These are phyloP conservation scores for Cystobasidium sp. DNA, from an alignment of 1,284 basidiomycete species.

Conservation along the genomic window DNA sequence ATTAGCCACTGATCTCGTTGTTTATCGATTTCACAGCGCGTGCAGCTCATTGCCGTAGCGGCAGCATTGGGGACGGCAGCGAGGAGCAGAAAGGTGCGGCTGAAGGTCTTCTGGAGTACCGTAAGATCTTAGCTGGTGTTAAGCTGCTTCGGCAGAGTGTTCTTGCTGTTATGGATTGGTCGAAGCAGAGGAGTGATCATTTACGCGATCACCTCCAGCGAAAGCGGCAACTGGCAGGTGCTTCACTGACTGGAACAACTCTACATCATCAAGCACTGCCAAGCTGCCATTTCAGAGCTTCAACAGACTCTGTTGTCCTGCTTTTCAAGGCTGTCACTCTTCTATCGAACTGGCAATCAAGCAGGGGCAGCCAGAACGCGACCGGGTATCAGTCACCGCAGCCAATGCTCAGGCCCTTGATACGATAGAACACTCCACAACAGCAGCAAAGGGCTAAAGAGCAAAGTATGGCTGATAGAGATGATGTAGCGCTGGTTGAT, in stretches of 20 bases:
- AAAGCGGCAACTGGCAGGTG: neutral
- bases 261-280: neutral
- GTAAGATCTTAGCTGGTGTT: neutral
- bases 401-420: too few relatives aligned
- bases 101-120: too few relatives aligned
- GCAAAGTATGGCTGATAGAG: constrained; percentile 19
- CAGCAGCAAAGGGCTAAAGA: neutral
- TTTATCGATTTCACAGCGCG: constrained; percentile 1
- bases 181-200: too few relatives aligned
- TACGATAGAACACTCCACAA: too few relatives aligned
- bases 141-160: too few relatives aligned
- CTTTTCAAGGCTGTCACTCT: neutral
- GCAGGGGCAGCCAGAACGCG: too few relatives aligned
- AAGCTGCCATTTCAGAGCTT: neutral
- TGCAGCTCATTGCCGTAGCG: constrained; percentile 12
- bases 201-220: too few relatives aligned
- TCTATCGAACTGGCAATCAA: neutral
- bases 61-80: neutral
- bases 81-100: neutral
- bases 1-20: neutral
- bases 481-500: constrained; percentile 40
- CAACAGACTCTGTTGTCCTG: neutral
- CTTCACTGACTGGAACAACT: too few relatives aligned
- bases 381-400: too few relatives aligned
- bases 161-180: too few relatives aligned